Conservation (phyloP, 2,329 filamentous ascomycete genomes). For the Graphiopsis chlorocephala region DNA sequence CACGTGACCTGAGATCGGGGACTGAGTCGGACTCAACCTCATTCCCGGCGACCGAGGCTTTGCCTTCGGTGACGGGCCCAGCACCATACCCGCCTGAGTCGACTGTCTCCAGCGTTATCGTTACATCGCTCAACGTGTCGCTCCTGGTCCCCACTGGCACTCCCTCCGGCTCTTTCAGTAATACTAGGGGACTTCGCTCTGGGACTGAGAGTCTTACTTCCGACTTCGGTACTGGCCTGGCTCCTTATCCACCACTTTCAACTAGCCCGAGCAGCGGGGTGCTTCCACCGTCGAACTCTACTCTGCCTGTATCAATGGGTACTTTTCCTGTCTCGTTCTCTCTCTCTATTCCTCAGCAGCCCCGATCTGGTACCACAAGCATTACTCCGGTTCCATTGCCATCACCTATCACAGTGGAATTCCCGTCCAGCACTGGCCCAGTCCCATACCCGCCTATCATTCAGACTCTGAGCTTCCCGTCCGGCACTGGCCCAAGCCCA, state of each 20-base stretch:
- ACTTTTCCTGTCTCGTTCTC: not conserved
- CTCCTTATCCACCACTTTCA: not conserved
- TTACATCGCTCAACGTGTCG: not conserved
- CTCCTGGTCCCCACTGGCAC: not conserved
- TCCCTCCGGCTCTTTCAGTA: not conserved
- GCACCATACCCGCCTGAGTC: conserved; percentile 4
- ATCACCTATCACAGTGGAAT: not conserved
- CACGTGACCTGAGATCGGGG: not conserved
- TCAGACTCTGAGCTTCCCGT: not conserved
- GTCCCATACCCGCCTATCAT: not conserved
- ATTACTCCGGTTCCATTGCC: not conserved
- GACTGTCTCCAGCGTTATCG: not conserved
- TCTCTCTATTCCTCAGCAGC: not conserved
- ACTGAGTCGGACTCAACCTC: not conserved
- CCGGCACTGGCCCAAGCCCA: not conserved
- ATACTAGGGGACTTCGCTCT: not conserved
- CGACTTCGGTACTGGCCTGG: not conserved
- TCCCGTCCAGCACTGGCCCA: not conserved
- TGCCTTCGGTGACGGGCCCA: not conserved
- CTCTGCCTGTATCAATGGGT: not conserved
- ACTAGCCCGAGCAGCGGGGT: not conserved
- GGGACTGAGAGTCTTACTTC: not conserved
- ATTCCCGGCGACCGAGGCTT: not conserved
- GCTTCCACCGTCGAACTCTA: not conserved
- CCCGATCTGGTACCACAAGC: not conserved